Base-by-base conservation (phyloP, 139 green algal species). In the Chlorella sorokiniana region DNA sequence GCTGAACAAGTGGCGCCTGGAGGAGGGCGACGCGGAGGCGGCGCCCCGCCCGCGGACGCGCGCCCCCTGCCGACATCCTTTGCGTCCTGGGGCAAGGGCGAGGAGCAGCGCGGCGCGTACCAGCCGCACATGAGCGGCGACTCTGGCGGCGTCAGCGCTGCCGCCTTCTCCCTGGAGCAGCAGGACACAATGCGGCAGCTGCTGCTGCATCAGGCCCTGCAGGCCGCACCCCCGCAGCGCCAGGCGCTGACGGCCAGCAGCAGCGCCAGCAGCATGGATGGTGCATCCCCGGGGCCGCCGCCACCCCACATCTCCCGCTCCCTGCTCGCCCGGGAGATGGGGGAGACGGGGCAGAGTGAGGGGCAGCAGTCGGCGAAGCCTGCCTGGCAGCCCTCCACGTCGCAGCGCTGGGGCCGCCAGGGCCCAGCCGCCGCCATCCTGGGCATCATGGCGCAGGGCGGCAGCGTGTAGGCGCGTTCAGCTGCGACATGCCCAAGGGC, bases 1-100 rank as follows among this genome's bases (percentile, higher is more conserved):
- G 73, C 40, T 79, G 5, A 51, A 61, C 69, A 78, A 78, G 71
- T 78, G 71, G 48, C 48, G 71, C 48, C 45, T 64, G 71, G 48
- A 56, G n/a, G 56, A 65, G 56, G 56, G n/a, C 14, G 18, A 65
- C 56, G n/a, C n/a, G n/a, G n/a, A n/a, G n/a, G n/a, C n/a, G n/a
- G n/a, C n/a, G n/a, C n/a, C n/a, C n/a, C n/a, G n/a, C n/a, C n/a
- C n/a, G n/a, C n/a, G n/a, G n/a, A n/a, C n/a, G n/a, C n/a, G n/a
- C n/a, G n/a, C n/a, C n/a, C n/a, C n/a, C n/a, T n/a, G n/a, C n/a
- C n/a, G n/a, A n/a, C n/a, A n/a, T n/a, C n/a, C n/a, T n/a, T n/a
- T n/a, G n/a, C n/a, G n/a, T n/a, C n/a, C n/a, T n/a, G 18, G 59
- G 59, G 59, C 27, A 37, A 37, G 23, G 64, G 48, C 20, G 64